A percentile compares a stretch with the other conserved stretches of the same genome.
These are phyloP conservation scores for Dalbergia cultrata DNA, from an alignment of 306 rosid species.

Conservation along the genomic window DNA sequence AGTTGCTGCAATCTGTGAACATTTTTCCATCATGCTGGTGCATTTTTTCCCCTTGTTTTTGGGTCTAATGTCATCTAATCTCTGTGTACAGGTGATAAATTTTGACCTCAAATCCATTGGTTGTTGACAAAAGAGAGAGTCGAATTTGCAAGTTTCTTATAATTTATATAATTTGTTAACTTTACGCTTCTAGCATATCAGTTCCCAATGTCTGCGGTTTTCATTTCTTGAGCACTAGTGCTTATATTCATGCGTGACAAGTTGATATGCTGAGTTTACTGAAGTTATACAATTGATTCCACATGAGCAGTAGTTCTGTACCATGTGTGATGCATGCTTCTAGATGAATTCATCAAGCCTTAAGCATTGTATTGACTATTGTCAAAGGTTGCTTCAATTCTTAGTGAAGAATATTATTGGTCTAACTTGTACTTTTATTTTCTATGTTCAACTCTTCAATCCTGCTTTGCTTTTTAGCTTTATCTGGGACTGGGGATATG, in stretches of 20 bases:
- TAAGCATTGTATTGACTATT: background rate
- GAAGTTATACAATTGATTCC: background rate
- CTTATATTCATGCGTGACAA: background rate
- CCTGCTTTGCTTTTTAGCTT: too few relatives aligned
- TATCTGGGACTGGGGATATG: background rate
- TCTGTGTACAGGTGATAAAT: constrained; percentile 42
- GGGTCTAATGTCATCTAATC: constrained; percentile 9
- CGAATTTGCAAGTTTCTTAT: background rate
- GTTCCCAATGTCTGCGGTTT: background rate
- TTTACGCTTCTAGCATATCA: background rate
- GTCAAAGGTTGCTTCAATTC: background rate
- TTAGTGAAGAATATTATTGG: background rate
- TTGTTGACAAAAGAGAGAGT: background rate
- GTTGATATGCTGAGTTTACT: background rate
- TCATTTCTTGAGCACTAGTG: background rate
- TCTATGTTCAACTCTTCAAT: background rate
- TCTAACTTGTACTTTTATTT: background rate
- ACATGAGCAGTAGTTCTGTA: background rate
- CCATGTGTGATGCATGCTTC: background rate
- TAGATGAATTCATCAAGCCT: background rate
- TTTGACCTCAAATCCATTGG: constrained; percentile 37
- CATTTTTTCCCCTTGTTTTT: too few relatives aligned
- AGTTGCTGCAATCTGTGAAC: constrained; percentile 30
- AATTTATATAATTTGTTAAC: constrained; percentile 1
- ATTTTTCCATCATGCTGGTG: background rate